These are phyloP conservation scores for Talaromyces sp. DNA, from an alignment of 2,329 filamentous ascomycete species.

Conservation along the genomic window DNA sequence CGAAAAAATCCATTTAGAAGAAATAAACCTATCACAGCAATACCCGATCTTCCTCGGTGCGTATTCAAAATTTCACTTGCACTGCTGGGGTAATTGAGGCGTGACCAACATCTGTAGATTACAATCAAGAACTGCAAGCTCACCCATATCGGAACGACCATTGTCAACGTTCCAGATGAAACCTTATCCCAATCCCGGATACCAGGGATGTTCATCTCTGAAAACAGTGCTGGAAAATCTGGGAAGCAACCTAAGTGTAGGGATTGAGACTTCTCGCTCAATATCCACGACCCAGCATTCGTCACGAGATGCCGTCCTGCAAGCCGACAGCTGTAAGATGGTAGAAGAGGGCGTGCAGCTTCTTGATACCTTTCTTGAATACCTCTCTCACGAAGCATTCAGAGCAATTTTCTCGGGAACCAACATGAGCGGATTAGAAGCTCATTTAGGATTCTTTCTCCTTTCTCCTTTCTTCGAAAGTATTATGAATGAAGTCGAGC, in stretches of 20 bases:
- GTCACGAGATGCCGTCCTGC: slow-evolving; percentile 10
- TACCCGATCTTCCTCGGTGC: background rate
- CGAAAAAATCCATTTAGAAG: slow-evolving; percentile 9
- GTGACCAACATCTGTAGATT: slow-evolving; percentile 1
- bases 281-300: slow-evolving; percentile 3
- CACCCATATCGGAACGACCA: slow-evolving; percentile 1
- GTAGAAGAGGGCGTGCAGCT: slow-evolving; percentile 8
- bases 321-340: slow-evolving; percentile 11
- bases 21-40: slow-evolving; percentile 2
- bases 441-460: slow-evolving; percentile 6
- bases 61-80: background rate
- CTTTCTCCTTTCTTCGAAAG: slow-evolving; percentile 10
- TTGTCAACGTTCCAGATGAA: slow-evolving; percentile 11
- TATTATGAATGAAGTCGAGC: slow-evolving; percentile 4
- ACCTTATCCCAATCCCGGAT: slow-evolving; percentile 11
- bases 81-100: background rate
- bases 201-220: slow-evolving; percentile 9
- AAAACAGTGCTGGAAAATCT: slow-evolving; percentile 10
- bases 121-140: background rate
- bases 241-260: slow-evolving; percentile 3
- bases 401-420: slow-evolving; percentile 5
- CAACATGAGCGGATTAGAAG: slow-evolving; percentile 1
- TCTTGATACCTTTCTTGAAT: slow-evolving; percentile 7
- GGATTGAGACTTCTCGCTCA: slow-evolving; percentile 5
- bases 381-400: slow-evolving; percentile 5